Evolutionary conservation across 257 asterid genomes (phyloP).

Genomic region (Nicotiana noctiflora): DNA sequence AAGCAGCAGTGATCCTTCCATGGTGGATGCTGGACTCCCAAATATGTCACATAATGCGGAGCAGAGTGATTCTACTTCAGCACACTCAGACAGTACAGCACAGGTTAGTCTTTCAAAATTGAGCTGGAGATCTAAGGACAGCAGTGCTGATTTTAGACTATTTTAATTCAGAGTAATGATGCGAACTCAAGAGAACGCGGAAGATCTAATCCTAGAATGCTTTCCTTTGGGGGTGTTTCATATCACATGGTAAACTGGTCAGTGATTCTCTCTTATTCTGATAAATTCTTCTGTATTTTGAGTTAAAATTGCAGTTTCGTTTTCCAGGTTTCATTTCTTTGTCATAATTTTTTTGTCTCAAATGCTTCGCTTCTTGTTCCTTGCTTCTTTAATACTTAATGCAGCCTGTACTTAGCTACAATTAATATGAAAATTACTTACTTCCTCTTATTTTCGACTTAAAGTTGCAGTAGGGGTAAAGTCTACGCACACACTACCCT

Average conservation of each 20-base stretch:
- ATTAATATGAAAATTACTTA: background rate
- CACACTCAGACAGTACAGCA: conserved; percentile 29
- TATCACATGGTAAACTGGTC: conserved; percentile 99
- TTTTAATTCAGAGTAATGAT: conserved; percentile 49
- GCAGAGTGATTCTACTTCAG: conserved; percentile 40
- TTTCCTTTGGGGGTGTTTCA: conserved; percentile 67
- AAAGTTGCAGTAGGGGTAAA: too few relatives aligned
- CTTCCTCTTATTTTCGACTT: background rate
- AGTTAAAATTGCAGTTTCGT: background rate
- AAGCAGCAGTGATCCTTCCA: conserved; percentile 35
- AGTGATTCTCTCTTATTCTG: conserved; percentile 20
- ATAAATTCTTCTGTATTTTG: conserved; percentile 9
- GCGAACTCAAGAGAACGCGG: conserved; percentile 60
- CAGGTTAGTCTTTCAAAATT: conserved; percentile 32
- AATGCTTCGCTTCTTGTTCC: background rate
- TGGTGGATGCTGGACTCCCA: conserved; percentile 14
- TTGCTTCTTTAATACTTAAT: background rate
- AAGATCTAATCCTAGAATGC: conserved; percentile 58
- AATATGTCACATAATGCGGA: background rate
- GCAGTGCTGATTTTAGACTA: conserved; percentile 41
- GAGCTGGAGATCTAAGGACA: conserved; percentile 32
- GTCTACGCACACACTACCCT: too few relatives aligned
- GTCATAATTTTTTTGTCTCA: background rate
- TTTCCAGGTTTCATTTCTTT: background rate
- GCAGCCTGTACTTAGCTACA: background rate